Evolutionary conservation across 306 rosid species (phyloP).

Genomic region (Acmispon strigosus): DNA sequence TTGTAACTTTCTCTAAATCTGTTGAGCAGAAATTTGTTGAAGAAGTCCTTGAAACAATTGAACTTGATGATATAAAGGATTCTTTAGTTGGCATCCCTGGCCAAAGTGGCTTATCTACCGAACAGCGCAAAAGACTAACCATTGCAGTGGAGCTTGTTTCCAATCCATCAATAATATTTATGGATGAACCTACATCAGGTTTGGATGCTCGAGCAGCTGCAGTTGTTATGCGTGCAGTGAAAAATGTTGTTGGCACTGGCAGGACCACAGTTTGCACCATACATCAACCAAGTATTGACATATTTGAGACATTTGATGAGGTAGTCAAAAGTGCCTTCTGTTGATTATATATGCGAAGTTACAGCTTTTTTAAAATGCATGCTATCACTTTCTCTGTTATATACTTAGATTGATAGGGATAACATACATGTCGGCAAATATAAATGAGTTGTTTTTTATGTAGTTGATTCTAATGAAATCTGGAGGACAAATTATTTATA

Average conservation of each 20-base stretch:
- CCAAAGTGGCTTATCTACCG: slow-evolving; percentile 68
- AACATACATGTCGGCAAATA: slow-evolving; percentile 12
- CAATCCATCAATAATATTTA: slow-evolving; percentile 78
- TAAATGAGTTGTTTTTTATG: slow-evolving; percentile 23
- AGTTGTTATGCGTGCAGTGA: slow-evolving; percentile 80
- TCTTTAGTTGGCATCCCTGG: slow-evolving; percentile 61
- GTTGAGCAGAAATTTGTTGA: slow-evolving; percentile 56
- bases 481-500: slow-evolving; percentile 66
- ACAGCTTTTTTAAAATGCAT: slow-evolving; percentile 3
- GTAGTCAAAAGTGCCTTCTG: slow-evolving; percentile 28
- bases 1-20: slow-evolving; percentile 11
- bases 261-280: slow-evolving; percentile 78
- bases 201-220: slow-evolving; percentile 85
- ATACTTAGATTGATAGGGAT: slow-evolving; percentile 4
- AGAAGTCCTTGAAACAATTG: slow-evolving; percentile 72
- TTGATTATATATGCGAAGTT: not conserved
- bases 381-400: not conserved
- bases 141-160: slow-evolving; percentile 84
- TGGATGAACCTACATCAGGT: slow-evolving; percentile 88
- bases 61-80: slow-evolving; percentile 62
- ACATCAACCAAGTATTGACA: slow-evolving; percentile 78
- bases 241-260: slow-evolving; percentile 65
- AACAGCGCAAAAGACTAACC: slow-evolving; percentile 74
- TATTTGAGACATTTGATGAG: slow-evolving; percentile 82
- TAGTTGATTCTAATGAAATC: slow-evolving; percentile 75